Conservation (phyloP, 108 stramenopile genomes). For the Mayamaea pseudoterrestris region DNA sequence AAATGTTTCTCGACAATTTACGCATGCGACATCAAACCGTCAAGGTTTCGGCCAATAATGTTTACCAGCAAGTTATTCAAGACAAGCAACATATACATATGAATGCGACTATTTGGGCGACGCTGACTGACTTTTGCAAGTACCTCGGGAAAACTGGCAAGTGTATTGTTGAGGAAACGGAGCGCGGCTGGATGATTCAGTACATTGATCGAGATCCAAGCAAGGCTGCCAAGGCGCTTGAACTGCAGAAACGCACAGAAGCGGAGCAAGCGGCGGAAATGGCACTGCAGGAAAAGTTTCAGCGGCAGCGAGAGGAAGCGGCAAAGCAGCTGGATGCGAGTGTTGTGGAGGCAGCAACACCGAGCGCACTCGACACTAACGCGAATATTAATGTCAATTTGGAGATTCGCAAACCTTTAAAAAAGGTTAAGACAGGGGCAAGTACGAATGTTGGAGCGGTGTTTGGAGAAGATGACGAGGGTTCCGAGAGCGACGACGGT, state of each 20-base stretch:
- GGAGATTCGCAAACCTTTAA: constrained; percentile 4
- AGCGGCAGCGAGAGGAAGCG: constrained; percentile 59
- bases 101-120: constrained; percentile 96
- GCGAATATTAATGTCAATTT: constrained; percentile 24
- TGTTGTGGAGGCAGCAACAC: constrained; percentile 32
- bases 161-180: constrained; percentile 91
- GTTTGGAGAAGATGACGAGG: constrained; percentile 16
- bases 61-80: constrained; percentile 96
- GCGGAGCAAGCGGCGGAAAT: constrained; percentile 36
- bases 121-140: constrained; percentile 89
- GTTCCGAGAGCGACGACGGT: constrained; percentile 17
- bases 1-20: constrained; percentile 74
- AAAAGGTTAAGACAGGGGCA: background rate
- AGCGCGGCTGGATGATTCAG: constrained; percentile 92
- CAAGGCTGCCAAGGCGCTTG: constrained; percentile 31
- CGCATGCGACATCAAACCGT: constrained; percentile 85
- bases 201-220: constrained; percentile 90
- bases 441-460: background rate
- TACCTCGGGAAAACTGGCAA: constrained; percentile 92
- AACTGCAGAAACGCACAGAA: constrained; percentile 25
- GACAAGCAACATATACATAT: constrained; percentile 98
- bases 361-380: constrained; percentile 20
- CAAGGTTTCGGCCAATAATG: constrained; percentile 88
- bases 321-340: constrained; percentile 61
- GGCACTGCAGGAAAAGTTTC: constrained; percentile 39